A percentile compares a stretch with the other conserved stretches of the same genome.
These are phyloP conservation scores for Rhynchosporium secalis DNA, from an alignment of 2,329 filamentous ascomycete genomes.

Conservation along the genomic window DNA sequence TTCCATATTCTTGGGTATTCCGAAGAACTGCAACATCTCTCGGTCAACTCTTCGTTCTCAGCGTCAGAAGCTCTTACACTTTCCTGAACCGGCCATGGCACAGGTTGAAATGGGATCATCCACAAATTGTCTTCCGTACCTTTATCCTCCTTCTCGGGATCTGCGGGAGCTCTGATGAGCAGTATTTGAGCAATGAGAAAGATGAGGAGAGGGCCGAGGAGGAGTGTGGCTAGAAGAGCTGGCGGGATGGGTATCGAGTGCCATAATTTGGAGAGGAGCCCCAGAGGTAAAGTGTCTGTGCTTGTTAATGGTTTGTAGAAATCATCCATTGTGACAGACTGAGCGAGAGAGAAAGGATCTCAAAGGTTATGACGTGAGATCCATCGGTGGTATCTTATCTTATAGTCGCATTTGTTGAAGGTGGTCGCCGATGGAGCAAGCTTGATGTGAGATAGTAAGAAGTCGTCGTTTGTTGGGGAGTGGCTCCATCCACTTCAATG, in stretches of 20 bases:
- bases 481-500: slow-evolving; percentile 15
- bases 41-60: too few relatives aligned
- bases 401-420: too few relatives aligned
- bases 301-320: slow-evolving; percentile 29
- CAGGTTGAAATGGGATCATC: slow-evolving; percentile 32
- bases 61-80: background rate
- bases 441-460: background rate
- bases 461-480: slow-evolving; percentile 3
- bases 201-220: slow-evolving; percentile 29
- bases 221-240: slow-evolving; percentile 25
- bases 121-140: slow-evolving; percentile 44
- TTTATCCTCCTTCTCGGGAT: slow-evolving; percentile 18
- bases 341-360: background rate
- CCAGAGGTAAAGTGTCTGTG: background rate
- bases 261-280: slow-evolving; percentile 15
- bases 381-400: background rate
- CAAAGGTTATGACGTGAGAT: background rate
- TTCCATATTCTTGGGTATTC: slow-evolving; percentile 31
- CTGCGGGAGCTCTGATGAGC: slow-evolving; percentile 24
- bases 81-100: slow-evolving; percentile 17
- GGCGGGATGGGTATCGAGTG: slow-evolving; percentile 16
- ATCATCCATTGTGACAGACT: slow-evolving; percentile 24
- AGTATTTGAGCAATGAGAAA: slow-evolving; percentile 33
- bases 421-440: background rate
- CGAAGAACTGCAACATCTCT: slow-evolving; percentile 34